Conservation (phyloP, 306 rosid species). For the Quillaja saponaria region DNA sequence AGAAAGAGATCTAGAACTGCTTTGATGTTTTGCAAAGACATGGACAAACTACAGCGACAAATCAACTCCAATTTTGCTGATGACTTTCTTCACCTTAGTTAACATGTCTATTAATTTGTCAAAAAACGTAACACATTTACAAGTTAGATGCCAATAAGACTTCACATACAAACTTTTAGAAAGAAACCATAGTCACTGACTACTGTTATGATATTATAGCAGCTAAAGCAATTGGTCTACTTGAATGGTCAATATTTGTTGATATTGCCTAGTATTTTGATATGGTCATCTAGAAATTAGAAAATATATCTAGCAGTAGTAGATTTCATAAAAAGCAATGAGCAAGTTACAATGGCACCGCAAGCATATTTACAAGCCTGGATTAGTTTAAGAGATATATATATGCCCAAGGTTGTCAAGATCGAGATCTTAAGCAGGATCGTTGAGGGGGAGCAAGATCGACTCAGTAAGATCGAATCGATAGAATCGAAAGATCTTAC, state of each 20-base stretch:
- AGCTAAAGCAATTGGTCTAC: background rate
- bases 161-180: slow-evolving; percentile 8
- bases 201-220: background rate
- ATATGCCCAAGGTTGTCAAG: no score
- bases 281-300: background rate
- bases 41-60: slow-evolving; percentile 43
- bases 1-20: slow-evolving; percentile 20
- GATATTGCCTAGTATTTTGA: background rate
- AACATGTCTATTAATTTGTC: slow-evolving; percentile 66
- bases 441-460: no score
- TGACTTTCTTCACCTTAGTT: slow-evolving; percentile 76
- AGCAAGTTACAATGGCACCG: background rate
- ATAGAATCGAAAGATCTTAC: no score
- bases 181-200: slow-evolving; percentile 10
- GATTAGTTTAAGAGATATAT: no score
- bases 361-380: no score
- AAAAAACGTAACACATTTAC: slow-evolving; percentile 1
- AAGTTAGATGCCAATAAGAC: slow-evolving; percentile 8
- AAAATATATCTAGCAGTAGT: background rate
- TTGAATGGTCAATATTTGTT: background rate
- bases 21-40: slow-evolving; percentile 26
- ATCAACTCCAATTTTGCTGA: slow-evolving; percentile 66
- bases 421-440: no score
- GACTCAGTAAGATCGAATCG: no score
- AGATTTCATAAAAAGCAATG: background rate